A percentile compares a stretch with the other conserved stretches of the same genome.
Evolutionary conservation across 129 eudicot species (phyloP).

Genomic region (Lactuca sativa): DNA sequence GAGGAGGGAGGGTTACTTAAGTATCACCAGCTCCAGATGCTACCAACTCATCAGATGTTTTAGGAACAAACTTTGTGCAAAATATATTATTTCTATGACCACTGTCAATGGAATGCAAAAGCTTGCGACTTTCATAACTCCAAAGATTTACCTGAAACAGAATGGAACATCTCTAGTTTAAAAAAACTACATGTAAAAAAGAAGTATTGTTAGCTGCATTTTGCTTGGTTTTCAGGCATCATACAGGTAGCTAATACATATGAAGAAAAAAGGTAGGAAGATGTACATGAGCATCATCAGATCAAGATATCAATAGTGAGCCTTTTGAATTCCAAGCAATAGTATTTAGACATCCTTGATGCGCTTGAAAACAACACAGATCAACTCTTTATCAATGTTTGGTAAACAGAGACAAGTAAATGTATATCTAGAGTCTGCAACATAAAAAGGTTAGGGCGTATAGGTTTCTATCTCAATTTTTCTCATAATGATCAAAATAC

Average conservation of each 20-base stretch:
- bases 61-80: constrained; percentile 91
- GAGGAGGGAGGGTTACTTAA: constrained; percentile 58
- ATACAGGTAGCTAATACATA: constrained; percentile 17
- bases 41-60: constrained; percentile 86
- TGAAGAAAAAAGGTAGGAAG: constrained; percentile 11
- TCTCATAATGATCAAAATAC: neutral
- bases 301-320: constrained; percentile 86
- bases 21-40: constrained; percentile 96
- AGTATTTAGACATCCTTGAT: constrained; percentile 84
- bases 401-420: constrained; percentile 2
- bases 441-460: neutral
- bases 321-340: constrained; percentile 92
- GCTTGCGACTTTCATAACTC: constrained; percentile 68
- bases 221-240: constrained; percentile 14
- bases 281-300: constrained; percentile 83
- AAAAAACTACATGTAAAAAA: neutral
- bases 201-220: neutral
- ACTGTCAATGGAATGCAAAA: constrained; percentile 71
- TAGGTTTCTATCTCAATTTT: neutral
- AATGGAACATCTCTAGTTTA: constrained; percentile 15
- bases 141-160: constrained; percentile 76
- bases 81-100: constrained; percentile 89
- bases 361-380: constrained; percentile 54
- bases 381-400: neutral
- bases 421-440: neutral